Percentiles rank a stretch among this genome's conserved stretches.
These are phyloP conservation scores for Fraxinus velutina DNA, from an alignment of 305 asterid genomes.

Conservation along the genomic window DNA sequence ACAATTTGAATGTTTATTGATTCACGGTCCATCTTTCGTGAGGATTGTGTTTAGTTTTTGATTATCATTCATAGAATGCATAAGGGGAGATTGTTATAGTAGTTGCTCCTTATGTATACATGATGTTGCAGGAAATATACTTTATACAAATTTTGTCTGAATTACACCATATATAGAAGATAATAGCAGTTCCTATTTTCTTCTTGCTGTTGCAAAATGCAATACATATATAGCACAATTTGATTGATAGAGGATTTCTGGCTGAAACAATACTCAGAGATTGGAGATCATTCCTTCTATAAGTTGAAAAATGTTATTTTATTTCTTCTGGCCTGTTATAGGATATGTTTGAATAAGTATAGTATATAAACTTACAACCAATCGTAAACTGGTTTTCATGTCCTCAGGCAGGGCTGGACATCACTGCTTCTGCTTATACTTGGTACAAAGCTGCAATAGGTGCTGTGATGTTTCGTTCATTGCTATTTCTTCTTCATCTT, in stretches of 20 bases:
- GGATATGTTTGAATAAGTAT: neutral
- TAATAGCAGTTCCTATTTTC: neutral
- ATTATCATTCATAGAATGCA: neutral
- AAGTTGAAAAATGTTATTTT: neutral
- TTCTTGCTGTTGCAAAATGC: neutral
- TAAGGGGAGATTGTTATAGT: constrained; percentile 3
- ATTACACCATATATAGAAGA: neutral
- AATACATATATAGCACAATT: neutral
- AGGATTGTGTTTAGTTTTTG: neutral
- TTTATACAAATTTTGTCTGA: neutral
- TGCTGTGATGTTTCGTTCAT: constrained; percentile 13
- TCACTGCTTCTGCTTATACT: constrained; percentile 7
- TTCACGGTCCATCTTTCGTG: constrained; percentile 14
- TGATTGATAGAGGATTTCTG: neutral
- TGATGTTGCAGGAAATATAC: neutral
- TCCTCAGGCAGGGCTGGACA: neutral
- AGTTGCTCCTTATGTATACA: constrained; percentile 1
- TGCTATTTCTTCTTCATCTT: constrained; percentile 13
- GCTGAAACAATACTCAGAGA: neutral
- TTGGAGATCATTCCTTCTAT: neutral
- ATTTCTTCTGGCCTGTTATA: neutral
- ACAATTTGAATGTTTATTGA: neutral
- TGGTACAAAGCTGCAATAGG: constrained; percentile 14
- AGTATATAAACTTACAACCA: neutral
- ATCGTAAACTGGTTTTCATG: neutral